A percentile compares a stretch with the other conserved stretches of the same genome.
phyloP scores from a whole-genome alignment of 805 yeast species.

The Candida tibetensis region DNA sequence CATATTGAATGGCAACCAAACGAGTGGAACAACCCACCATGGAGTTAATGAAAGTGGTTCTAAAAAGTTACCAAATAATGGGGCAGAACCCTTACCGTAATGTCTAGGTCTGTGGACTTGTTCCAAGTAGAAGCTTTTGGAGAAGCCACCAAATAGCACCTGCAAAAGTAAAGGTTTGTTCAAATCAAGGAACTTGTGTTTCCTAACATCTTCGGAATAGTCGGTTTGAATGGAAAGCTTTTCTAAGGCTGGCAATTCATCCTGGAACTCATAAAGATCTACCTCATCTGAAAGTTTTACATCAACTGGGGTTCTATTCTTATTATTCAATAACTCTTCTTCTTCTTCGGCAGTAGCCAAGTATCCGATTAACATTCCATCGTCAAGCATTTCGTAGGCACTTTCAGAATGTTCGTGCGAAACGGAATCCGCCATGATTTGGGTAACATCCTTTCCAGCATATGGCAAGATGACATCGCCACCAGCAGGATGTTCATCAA shows the following conservation, averaged over 20 bases:
- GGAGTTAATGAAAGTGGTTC: slow-evolving; percentile 91
- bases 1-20: slow-evolving; percentile 84
- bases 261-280: slow-evolving; percentile 47
- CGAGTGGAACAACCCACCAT: slow-evolving; percentile 86
- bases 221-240: slow-evolving; percentile 79
- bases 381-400: slow-evolving; percentile 84
- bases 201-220: slow-evolving; percentile 61
- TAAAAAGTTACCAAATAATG: slow-evolving; percentile 87
- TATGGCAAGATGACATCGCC: slow-evolving; percentile 53
- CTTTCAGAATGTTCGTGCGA: slow-evolving; percentile 80
- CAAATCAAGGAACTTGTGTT: slow-evolving; percentile 85
- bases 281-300: slow-evolving; percentile 38
- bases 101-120: slow-evolving; percentile 98
- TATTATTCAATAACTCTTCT: slow-evolving; percentile 60
- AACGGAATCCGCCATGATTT: slow-evolving; percentile 67
- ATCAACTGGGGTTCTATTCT: slow-evolving; percentile 56
- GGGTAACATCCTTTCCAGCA: slow-evolving; percentile 65
- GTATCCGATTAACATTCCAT: slow-evolving; percentile 74
- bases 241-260: slow-evolving; percentile 69
- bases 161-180: slow-evolving; percentile 78
- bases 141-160: slow-evolving; percentile 69
- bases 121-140: slow-evolving; percentile 87
- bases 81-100: slow-evolving; percentile 96
- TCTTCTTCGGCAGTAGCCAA: slow-evolving; percentile 82
- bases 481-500: slow-evolving; percentile 75